These are phyloP conservation scores for Rutstroemia sp. DNA, from an alignment of 2,329 filamentous ascomycete genomes.

Conservation along the genomic window DNA sequence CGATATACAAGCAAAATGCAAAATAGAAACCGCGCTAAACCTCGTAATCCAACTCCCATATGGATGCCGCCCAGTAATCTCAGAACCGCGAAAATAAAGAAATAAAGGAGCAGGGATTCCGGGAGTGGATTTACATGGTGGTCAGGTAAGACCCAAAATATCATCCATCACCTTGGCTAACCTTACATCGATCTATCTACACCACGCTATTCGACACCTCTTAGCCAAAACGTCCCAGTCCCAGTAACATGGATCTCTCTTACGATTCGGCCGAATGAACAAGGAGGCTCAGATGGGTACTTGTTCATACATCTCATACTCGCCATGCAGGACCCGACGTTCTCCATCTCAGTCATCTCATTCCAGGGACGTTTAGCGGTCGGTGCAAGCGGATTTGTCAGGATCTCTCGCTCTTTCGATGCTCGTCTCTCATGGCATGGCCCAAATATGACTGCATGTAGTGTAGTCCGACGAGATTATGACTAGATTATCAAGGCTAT, in stretches of 20 bases:
- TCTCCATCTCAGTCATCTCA: not conserved
- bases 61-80: too few species aligned
- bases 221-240: not conserved
- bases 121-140: too few species aligned
- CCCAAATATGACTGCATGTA: not conserved
- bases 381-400: slow-evolving; percentile 1
- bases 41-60: too few species aligned
- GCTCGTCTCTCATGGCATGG: too few species aligned
- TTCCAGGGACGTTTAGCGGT: not conserved
- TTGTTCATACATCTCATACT: not conserved
- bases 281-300: not conserved
- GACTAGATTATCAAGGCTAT: not conserved
- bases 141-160: too few species aligned
- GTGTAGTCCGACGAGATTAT: not conserved
- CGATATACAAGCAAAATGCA: too few species aligned
- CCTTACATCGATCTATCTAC: too few species aligned
- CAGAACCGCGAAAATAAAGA: too few species aligned
- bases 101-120: too few species aligned
- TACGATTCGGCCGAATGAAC: not conserved
- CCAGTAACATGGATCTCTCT: not conserved
- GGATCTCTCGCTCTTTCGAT: not conserved
- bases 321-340: not conserved
- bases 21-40: too few species aligned
- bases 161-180: too few species aligned
- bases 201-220: too few species aligned